These are phyloP conservation scores for Chrysochromulina tobinii DNA, from an alignment of 78 protist genomes.

Conservation along the genomic window DNA sequence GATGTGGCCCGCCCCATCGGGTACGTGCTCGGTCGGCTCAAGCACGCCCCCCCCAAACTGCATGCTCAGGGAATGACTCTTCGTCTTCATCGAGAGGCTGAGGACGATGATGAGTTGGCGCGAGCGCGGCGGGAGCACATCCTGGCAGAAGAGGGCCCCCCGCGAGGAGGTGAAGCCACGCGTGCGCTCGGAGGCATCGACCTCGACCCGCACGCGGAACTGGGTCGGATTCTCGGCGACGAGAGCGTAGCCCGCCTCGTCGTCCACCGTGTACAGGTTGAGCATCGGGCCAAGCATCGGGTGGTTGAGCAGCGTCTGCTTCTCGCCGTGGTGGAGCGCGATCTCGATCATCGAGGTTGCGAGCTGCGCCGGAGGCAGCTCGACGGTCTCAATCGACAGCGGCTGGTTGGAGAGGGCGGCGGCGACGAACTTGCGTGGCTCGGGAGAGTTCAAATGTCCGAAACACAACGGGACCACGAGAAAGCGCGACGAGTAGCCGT, in stretches of 20 bases:
- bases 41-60: not conserved
- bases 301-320: not conserved
- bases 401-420: not conserved
- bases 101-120: not conserved
- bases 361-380: too few relatives aligned
- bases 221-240: not conserved
- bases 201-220: not conserved
- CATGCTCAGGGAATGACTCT: not conserved
- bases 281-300: not conserved
- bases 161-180: not conserved
- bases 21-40: not conserved
- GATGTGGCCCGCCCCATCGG: not conserved
- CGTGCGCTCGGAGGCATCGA: not conserved
- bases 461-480: not conserved
- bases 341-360: not conserved
- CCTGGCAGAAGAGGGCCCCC: not conserved
- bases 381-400: not conserved
- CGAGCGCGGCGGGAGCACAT: conserved; percentile 13
- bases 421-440: not conserved
- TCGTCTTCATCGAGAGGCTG: not conserved
- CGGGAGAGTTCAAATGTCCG: not conserved
- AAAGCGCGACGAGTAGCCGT: not conserved
- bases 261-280: not conserved
- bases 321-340: not conserved
- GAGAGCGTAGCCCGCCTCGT: not conserved